A percentile compares a stretch with the other conserved stretches of the same genome.
These are phyloP conservation scores for Termitomyces sp. DNA, from an alignment of 768 basidiomycete species.

Conservation along the genomic window DNA sequence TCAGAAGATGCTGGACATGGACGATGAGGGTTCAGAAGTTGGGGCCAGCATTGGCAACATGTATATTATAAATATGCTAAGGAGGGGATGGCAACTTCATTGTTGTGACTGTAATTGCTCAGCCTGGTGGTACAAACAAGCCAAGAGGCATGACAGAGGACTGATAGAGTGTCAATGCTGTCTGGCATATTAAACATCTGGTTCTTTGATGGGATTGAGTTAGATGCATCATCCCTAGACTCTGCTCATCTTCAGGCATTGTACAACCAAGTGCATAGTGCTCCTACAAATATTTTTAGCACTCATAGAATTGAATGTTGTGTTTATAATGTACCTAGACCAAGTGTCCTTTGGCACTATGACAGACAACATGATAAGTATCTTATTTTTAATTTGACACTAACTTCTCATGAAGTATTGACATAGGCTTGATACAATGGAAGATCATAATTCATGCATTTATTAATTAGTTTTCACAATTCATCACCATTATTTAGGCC, in stretches of 20 bases:
- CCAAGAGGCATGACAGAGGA: background rate
- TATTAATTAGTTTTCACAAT: background rate
- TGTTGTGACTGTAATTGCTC: background rate
- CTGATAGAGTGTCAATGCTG: background rate
- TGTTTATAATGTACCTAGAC: conserved; percentile 8
- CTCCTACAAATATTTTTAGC: conserved; percentile 6
- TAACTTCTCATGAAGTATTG: background rate
- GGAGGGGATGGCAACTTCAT: too few species aligned
- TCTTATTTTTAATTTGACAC: too few species aligned
- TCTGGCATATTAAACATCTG: background rate
- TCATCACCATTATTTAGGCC: background rate
- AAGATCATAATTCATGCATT: background rate
- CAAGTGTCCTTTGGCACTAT: background rate
- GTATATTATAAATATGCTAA: too few species aligned
- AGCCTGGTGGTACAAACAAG: background rate
- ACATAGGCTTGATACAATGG: too few species aligned
- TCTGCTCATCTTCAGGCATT: conserved; percentile 9
- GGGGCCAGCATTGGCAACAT: too few species aligned
- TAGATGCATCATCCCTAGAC: too few species aligned
- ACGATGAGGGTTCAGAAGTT: too few species aligned
- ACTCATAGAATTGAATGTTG: conserved; percentile 16
- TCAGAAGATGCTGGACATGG: too few species aligned
- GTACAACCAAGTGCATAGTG: conserved; percentile 13
- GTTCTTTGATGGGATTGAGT: too few species aligned
- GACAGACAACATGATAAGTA: background rate